Evolutionary conservation across 306 rosid genomes (phyloP), one percentile per base, ranked within the genome.

Genomic region (Pachyrhizus erosus): DNA sequence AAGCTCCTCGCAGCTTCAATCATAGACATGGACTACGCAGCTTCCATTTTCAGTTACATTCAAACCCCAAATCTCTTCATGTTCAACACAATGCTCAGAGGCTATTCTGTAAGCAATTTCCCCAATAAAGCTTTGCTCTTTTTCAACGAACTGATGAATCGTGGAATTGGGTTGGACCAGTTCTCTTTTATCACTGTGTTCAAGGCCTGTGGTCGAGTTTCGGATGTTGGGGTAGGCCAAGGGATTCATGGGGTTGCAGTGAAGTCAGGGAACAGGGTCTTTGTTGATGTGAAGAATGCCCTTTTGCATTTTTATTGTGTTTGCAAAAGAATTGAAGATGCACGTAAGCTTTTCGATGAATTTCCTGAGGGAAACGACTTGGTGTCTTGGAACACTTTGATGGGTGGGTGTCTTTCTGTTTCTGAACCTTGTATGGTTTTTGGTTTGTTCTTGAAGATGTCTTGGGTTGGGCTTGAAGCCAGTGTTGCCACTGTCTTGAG

Each of bases 31-130:
- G 66, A 86, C 33, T 87, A 93, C 23, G 95, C 97, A 5, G 83
- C 90, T 26, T 76, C 95, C 76, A 83, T 93, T 89, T 93, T 89
- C 87, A 70, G 24, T 67, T 15, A 21, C 31, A 71, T 86, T 42
- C 88, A 72, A 81, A 80, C 80, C 82, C 97, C 95, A 2, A 89
- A 88, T 81, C 89, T 89, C 54, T 91, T 85, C 84, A 89, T 91
- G 92, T 92, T 87, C 80, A 92, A 91, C 77, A 87, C 94, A 76
- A 84, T 93, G 92, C 87, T 91, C 46, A 77, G 95, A 84, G 92
- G 91, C 76, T 89, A 87, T 79, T 88, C 94, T 14, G 42, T 61
- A 8, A 84, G 93, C 20, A 76, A 83, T 40, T 51, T 15, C 39
- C 87, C 94, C 5, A 67, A 52, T 5, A 87, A 87, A 79, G 90